A percentile compares a stretch with the other conserved stretches of the same genome.
Conservation (phyloP, 176 grass and related monocot genomes). For the Oryza coarctata region DNA sequence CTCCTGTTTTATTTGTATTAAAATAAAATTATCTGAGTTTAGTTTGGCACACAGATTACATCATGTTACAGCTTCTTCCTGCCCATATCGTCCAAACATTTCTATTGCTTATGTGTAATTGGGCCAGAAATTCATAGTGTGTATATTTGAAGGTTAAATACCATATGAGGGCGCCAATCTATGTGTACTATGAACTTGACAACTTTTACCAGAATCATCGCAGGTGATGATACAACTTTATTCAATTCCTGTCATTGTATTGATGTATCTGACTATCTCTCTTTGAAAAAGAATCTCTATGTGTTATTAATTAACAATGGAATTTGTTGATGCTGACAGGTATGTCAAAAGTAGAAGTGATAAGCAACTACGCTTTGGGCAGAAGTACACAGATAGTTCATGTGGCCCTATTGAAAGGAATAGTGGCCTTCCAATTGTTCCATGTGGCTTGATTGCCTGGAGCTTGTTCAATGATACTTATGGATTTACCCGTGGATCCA, state of each 20-base stretch:
- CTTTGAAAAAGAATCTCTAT: not conserved
- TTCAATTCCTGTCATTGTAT: not conserved
- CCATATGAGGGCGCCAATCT: conserved; percentile 84
- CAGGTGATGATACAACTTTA: conserved; percentile 47
- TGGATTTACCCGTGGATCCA: conserved; percentile 52
- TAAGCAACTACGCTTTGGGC: conserved; percentile 67
- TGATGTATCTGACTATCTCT: not conserved
- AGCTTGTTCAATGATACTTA: conserved; percentile 98
- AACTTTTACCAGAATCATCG: conserved; percentile 98
- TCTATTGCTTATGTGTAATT: conserved; percentile 15
- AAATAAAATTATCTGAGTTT: not conserved
- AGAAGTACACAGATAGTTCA: conserved; percentile 53
- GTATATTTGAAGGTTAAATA: conserved; percentile 59
- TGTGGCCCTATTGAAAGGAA: conserved; percentile 56
- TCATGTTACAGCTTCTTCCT: not conserved
- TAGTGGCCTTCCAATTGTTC: conserved; percentile 70
- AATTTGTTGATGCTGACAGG: conserved; percentile 40
- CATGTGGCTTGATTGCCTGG: conserved; percentile 95
- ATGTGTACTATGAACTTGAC: conserved; percentile 93
- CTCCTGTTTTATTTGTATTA: not conserved
- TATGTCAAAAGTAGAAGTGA: conserved; percentile 90
- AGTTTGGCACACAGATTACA: not conserved
- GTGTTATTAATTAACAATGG: conserved; percentile 2
- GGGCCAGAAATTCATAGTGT: conserved; percentile 2
- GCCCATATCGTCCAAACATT: not conserved